Evolutionary conservation across 2,329 filamentous ascomycete genomes (phyloP).

Genomic region (Emydomyces testavorans): DNA sequence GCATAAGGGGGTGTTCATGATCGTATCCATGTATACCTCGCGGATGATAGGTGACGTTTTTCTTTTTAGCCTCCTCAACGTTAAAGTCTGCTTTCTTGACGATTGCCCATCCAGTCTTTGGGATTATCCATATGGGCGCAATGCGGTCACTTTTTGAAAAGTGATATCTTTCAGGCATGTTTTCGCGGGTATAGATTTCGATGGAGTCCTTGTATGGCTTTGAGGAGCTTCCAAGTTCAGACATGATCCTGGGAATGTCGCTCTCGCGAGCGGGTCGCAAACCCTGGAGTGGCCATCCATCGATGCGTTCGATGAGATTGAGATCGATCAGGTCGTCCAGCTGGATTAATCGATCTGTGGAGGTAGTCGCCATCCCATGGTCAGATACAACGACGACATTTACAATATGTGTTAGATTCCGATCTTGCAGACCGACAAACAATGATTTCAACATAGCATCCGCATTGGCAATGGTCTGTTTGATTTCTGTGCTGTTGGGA

Average conservation of each 20-base stretch:
- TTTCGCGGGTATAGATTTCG: constrained; percentile 71
- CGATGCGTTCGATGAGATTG: constrained; percentile 64
- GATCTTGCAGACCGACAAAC: constrained; percentile 61
- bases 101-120: constrained; percentile 85
- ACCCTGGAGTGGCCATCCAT: constrained; percentile 90
- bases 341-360: constrained; percentile 67
- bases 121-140: constrained; percentile 87
- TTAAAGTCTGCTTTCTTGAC: constrained; percentile 71
- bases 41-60: constrained; percentile 61
- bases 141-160: constrained; percentile 82
- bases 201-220: constrained; percentile 51
- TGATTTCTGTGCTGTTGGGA: constrained; percentile 88
- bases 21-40: constrained; percentile 89
- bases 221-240: constrained; percentile 40
- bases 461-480: constrained; percentile 61
- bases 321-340: constrained; percentile 80
- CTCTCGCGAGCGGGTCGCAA: constrained; percentile 62
- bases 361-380: constrained; percentile 95
- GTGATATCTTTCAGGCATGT: constrained; percentile 90
- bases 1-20: constrained; percentile 86
- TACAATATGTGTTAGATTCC: constrained; percentile 79
- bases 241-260: constrained; percentile 58
- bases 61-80: constrained; percentile 53
- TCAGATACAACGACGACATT: constrained; percentile 96
- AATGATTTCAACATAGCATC: constrained; percentile 72